Conservation (phyloP, 345 rosid genomes). For the Microthlaspi erraticum region DNA sequence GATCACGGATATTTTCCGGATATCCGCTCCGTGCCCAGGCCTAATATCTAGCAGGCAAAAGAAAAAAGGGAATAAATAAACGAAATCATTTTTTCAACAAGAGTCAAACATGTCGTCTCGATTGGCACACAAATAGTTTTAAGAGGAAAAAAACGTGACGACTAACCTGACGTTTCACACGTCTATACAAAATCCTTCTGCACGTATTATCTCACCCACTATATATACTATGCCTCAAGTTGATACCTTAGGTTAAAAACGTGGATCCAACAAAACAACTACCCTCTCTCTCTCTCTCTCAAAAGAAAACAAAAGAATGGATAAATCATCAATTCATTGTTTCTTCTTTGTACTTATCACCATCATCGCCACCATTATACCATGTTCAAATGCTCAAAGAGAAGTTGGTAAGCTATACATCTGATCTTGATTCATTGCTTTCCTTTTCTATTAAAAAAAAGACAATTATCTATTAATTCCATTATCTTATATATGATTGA, state of each 20-base stretch:
- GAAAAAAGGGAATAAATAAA: background rate
- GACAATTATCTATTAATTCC: background rate
- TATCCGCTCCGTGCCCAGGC: no score
- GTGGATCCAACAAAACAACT: conserved; percentile 25
- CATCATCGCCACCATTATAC: conserved; percentile 6
- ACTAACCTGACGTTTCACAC: conserved; percentile 24
- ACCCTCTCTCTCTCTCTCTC: conserved; percentile 8
- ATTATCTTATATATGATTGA: no score
- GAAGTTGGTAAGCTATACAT: conserved; percentile 41
- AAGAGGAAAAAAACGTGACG: conserved; percentile 28
- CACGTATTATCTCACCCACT: conserved; percentile 23
- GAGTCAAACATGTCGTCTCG: conserved; percentile 38
- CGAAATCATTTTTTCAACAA: conserved; percentile 23
- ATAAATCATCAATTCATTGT: conserved; percentile 20
- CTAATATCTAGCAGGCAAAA: no score
- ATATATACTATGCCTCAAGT: conserved; percentile 21
- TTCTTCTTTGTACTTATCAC: conserved; percentile 34
- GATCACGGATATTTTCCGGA: no score
- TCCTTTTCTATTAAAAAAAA: background rate
- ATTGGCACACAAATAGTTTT: background rate
- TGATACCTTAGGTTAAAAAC: conserved; percentile 4
- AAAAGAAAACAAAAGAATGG: conserved; percentile 10
- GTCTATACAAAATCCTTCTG: conserved; percentile 2
- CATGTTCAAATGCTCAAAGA: conserved; percentile 28
- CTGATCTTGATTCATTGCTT: background rate